Evolutionary conservation across 371 early-diverging fungal genomes (phyloP), one percentile per base, ranked within the genome.

Genomic region (Mortierella sp.): DNA sequence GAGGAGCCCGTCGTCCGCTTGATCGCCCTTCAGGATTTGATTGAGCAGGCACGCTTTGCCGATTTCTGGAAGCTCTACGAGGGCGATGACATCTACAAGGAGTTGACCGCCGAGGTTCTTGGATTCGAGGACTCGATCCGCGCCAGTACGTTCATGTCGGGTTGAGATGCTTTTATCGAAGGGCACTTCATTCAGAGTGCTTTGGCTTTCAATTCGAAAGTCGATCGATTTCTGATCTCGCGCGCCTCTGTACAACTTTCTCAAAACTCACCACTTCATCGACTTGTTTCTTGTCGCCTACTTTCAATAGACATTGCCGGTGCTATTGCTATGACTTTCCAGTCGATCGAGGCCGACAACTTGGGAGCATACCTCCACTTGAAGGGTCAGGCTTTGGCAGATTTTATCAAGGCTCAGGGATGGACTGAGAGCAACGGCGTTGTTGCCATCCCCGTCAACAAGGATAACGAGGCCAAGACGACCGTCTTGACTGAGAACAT

Each of bases 401-500:
- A 89, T 55, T 94, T 92, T 83, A 90, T 93, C 77, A 90, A 90
- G 75, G 87, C 90, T 41, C 91, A 93, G 70, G 93, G 93, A 38
- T 97, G 97, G 96, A 87, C 89, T 49, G 88, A 93, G 77, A 90
- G 89, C 70, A 89, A 88, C 29, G 91, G 91, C 43, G 90, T 94
- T 49, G 93, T 96, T 44, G 84, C 90, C 51, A 93, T 97, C 81
- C 97, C 97, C 14, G 88, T 94, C 76, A 94, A 94, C 89, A 92
- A 92, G 88, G 96, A 94, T 80, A 97, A 96, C 83, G 93, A 95
- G 85, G 95, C 95, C 76, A 95, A 95, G 91, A 92, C 96, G 8
- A 92, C 94, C 1, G 94, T 97, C 51, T 94, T 97, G 78, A 93
- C 93, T 87, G 98, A 98, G 87, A 95, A 91, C 84, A 94, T 97